Percentiles rank a stretch among this genome's conserved stretches.
Evolutionary conservation across 2,329 filamentous ascomycete species (phyloP).

Genomic region (Clarireedia monteithiana): DNA sequence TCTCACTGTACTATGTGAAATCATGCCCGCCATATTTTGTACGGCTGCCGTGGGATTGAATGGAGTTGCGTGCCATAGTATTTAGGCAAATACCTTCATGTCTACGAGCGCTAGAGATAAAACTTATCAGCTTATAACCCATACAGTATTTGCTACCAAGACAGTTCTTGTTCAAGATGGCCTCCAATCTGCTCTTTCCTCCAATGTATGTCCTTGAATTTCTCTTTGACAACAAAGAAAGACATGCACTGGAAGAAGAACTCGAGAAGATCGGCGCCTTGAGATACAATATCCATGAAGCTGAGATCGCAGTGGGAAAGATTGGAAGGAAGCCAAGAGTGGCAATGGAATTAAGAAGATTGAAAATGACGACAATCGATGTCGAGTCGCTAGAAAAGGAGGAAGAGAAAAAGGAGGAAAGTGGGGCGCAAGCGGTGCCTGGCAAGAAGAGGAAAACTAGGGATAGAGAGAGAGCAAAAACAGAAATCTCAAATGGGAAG

Average conservation of each 20-base stretch:
- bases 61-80: too few species aligned
- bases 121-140: background rate
- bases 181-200: background rate
- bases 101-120: too few species aligned
- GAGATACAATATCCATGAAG: conserved; percentile 56
- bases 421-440: background rate
- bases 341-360: conserved; percentile 1
- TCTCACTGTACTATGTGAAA: background rate
- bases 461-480: conserved; percentile 31
- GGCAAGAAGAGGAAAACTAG: conserved; percentile 19
- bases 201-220: conserved; percentile 49
- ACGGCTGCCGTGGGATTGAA: background rate
- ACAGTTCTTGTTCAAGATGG: background rate
- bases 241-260: conserved; percentile 55
- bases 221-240: conserved; percentile 32
- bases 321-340: conserved; percentile 63
- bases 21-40: background rate
- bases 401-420: background rate
- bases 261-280: conserved; percentile 53
- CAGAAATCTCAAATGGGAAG: conserved; percentile 15
- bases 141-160: background rate
- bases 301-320: conserved; percentile 66
- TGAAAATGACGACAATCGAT: background rate
- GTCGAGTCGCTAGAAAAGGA: background rate
- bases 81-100: too few species aligned